Base-by-base conservation (phyloP, 2,329 filamentous ascomycete species). In the Cercospora sesami region DNA sequence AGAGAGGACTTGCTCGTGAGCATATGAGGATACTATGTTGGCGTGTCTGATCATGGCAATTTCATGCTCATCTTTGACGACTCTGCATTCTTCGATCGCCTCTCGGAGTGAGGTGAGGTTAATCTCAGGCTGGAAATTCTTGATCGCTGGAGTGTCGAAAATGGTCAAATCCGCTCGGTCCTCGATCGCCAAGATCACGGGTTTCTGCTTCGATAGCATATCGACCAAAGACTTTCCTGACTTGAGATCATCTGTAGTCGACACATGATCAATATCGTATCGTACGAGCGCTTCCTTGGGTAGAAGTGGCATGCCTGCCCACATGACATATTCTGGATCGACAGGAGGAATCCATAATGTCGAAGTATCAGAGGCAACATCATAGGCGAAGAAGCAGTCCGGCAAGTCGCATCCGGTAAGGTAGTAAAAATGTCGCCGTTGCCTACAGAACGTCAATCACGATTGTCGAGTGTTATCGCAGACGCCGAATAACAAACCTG, bases 311-410 rank as follows among this genome's bases (percentile, higher is more conserved):
- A 99, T 86, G n/a, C 95, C 95, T 21, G 91, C 91, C 95, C 95
- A 99, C 79, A 99, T 93, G 67, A 99, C 94, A 67, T 89, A 89
- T 60, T 96, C 93, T 12, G 93, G 88, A 73, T 97, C 90, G 74
- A 94, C 87, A 21, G 94, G 92, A 2, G 95, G 94, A 75, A 99
- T 96, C 82, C 94, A 99, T 65, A 99, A 88, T 2, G 90, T 96
- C 26, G 93, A 87, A 75, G 89, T 89, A 71, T 89, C 86, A 53
- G 87, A 85, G 55, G 86, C 84, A 67, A 96, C 90, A 73, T 97
- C 91, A 83, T 97, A 97, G 67, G 91, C 86, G 70, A 93, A 87
- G 79, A 90, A 90, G 75, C 91, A 91, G 80, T 99, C 94, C 68
- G 94, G 87, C 12, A 95, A 84, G 69, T 89, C 86, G 76, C 90